Evolutionary conservation across 768 basidiomycete species (phyloP), one percentile per base, ranked within the genome.

Genomic region (Lactarius vividus): DNA sequence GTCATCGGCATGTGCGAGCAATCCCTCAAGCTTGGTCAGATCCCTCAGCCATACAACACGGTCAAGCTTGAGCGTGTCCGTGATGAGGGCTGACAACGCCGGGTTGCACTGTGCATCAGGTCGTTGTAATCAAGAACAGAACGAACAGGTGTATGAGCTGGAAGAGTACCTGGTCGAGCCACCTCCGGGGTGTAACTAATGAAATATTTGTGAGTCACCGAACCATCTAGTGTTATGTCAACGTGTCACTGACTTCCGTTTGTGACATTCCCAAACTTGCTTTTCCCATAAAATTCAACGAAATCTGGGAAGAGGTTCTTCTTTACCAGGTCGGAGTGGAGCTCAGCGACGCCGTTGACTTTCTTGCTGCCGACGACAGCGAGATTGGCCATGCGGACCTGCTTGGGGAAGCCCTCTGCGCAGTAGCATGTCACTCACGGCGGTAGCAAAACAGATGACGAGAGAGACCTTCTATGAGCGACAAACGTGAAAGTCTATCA

Each of bases 271-370:
- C 84, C 83, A 72, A 91, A 94, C 87, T 91, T 95, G 88, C 89
- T 89, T 66, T 85, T 74, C 3, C 96, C 96, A 72, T 88, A 91
- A 76, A 91, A 92, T 37, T 97, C 94, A 56, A 97, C 96, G 73
- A 96, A 96, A 78, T 97, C 95, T 73, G 90, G 92, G 71, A 91
- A 75, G 70, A 93, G 91, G 8, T 89, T 93, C 26, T 88, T 87
- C 76, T 81, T 83, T 60, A 98, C 91, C 53, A 98, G 85, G 61
- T 94, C 89, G 65, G 88, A 91, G 81, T 98, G 97, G 31, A 98
- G 81, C 85, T 95, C 96, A 11, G 97, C 96, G 16, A 98, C 97
- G 73, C 97, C 96, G 71, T 99, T 99, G 72, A 95, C 91, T 74
- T 88, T 91, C 71, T 88, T 85, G 72, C 88, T 91, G 33, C 87